These are phyloP conservation scores for Metschnikowia noctiluminum DNA, from an alignment of 805 yeast genomes.

Conservation along the genomic window DNA sequence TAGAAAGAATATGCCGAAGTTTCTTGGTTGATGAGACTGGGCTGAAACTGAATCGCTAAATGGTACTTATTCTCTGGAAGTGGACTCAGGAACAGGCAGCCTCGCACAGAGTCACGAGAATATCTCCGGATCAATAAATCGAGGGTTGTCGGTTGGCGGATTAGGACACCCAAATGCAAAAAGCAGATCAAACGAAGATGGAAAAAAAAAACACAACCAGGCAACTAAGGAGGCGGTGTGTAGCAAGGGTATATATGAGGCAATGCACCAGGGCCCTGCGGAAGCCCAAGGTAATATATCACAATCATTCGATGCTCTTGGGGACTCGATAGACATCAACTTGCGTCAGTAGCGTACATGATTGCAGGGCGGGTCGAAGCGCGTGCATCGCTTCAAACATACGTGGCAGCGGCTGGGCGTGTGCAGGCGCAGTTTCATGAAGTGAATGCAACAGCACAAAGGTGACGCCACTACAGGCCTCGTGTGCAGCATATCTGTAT, in stretches of 20 bases:
- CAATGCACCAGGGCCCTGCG: neutral
- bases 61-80: too few species aligned
- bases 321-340: slow-evolving; percentile 2
- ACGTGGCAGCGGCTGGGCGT: neutral
- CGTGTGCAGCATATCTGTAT: neutral
- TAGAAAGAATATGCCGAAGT: too few species aligned
- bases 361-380: neutral
- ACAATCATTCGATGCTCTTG: neutral
- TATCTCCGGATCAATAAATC: too few species aligned
- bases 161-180: too few species aligned
- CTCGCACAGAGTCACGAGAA: too few species aligned
- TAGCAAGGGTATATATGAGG: too few species aligned
- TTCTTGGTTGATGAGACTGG: too few species aligned
- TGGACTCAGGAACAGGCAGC: too few species aligned
- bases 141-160: too few species aligned
- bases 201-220: neutral
- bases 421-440: neutral
- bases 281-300: neutral
- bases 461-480: neutral
- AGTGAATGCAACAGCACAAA: neutral
- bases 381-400: slow-evolving; percentile 4
- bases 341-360: slow-evolving; percentile 3
- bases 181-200: neutral
- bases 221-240: neutral
- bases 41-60: too few species aligned